These are phyloP conservation scores for Lachnellula hyalina DNA, from an alignment of 2,329 filamentous ascomycete species.

Conservation along the genomic window DNA sequence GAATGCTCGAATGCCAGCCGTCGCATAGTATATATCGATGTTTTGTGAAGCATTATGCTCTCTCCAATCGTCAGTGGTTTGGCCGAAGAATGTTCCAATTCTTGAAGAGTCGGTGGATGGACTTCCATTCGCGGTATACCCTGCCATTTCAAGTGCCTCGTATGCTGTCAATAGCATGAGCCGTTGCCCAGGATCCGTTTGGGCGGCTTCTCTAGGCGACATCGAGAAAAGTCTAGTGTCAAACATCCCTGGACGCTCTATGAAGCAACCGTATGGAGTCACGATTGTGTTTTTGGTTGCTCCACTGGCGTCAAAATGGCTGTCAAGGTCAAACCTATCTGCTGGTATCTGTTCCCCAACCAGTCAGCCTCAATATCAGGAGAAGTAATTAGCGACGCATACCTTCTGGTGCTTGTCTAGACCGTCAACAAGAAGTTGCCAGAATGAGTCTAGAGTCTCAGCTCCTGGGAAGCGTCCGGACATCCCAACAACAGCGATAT, in stretches of 20 bases:
- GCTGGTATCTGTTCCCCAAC: not conserved
- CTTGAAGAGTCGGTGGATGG: conserved; percentile 34
- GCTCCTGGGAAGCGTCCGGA: conserved; percentile 70
- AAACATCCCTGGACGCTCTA: conserved; percentile 65
- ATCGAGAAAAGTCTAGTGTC: conserved; percentile 80
- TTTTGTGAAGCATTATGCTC: conserved; percentile 6
- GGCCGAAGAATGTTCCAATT: conserved; percentile 8
- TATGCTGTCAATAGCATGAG: conserved; percentile 70
- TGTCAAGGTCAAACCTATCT: not conserved
- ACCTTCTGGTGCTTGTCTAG: not conserved
- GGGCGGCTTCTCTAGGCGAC: conserved; percentile 71
- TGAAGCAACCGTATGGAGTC: conserved; percentile 67
- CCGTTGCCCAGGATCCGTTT: conserved; percentile 74
- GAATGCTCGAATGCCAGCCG: conserved; percentile 40
- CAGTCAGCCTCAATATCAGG: not conserved
- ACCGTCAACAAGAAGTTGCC: conserved; percentile 53
- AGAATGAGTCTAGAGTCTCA: conserved; percentile 62
- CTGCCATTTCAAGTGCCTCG: conserved; percentile 73
- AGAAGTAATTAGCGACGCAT: not conserved
- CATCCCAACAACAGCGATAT: conserved; percentile 79
- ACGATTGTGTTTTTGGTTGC: conserved; percentile 67
- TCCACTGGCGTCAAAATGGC: not conserved
- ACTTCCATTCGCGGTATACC: conserved; percentile 47
- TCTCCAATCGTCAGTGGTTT: conserved; percentile 6
- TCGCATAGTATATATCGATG: conserved; percentile 38